A percentile compares a stretch with the other conserved stretches of the same genome.
phyloP scores from a whole-genome alignment of 176 grass and related monocot genomes.

The Rhynchospora breviuscula region DNA sequence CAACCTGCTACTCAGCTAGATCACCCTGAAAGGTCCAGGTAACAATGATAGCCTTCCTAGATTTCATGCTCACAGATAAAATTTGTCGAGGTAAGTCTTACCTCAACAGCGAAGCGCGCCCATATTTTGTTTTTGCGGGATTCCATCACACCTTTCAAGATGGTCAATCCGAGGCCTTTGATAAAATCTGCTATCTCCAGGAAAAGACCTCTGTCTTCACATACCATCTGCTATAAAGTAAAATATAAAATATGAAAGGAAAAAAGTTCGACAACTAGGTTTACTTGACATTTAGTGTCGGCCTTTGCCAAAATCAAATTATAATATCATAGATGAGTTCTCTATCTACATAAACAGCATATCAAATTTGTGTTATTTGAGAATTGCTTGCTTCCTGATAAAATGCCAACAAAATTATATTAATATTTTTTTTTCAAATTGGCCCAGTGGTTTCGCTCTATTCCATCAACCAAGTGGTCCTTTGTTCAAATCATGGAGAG shows the following conservation, averaged over 20 bases:
- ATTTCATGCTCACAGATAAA: not conserved
- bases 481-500: no score
- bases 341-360: not conserved
- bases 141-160: conserved; percentile 71
- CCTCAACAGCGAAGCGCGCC: conserved; percentile 61
- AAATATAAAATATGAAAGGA: not conserved
- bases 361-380: not conserved
- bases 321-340: not conserved
- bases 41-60: not conserved
- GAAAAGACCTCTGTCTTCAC: conserved; percentile 55
- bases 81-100: not conserved
- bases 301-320: not conserved
- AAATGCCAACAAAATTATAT: not conserved
- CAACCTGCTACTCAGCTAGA: not conserved
- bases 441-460: no score
- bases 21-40: not conserved
- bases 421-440: not conserved
- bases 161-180: conserved; percentile 53
- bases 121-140: conserved; percentile 54
- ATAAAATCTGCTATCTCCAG: conserved; percentile 63
- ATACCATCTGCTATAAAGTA: conserved; percentile 45
- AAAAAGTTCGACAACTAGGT: not conserved
- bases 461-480: no score
- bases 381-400: not conserved
- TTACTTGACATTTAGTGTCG: not conserved